Evolutionary conservation across 331 rosid genomes (phyloP), one percentile per base, ranked within the genome.

Genomic region (Malus hybrid): DNA sequence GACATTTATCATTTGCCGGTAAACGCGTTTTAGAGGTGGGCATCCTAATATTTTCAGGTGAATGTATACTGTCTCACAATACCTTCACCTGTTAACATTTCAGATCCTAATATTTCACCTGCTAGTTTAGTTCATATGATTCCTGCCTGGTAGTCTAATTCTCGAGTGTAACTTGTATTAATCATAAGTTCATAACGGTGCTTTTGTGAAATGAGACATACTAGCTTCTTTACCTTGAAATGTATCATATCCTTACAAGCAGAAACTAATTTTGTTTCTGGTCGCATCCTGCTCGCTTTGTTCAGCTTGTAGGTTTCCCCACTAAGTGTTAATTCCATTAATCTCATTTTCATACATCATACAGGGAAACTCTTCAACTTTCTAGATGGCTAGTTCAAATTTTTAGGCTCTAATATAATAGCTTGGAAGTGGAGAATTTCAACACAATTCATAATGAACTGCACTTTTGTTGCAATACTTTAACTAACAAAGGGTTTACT

Each of bases 1-100:
- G 84, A 3, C 62, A 74, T 80, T 76, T 90, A 64, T 82, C 92
- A 31, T 83, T 88, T 82, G 6, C 74, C 10, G 82, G 84, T 69
- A 92, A 87, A 87, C 85, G 83, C 79, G 96, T 94, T 65, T 84
- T 94, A 88, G 97, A 94, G 97, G 97, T 91, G 83, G 80, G 89
- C 72, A 32, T 85, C 72, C 65, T 76, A 56, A 56, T 57, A 7
- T 77, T 75, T 78, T 65, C 74, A 61, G 81, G 79, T 85, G 84
- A 80, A 83, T 83, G 80, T 70, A 34, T 67, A 34, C 62, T 73
- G 14, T 32, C 52, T 6, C 71, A 52, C 11, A 16, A 31, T 63
- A 67, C 54, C 10, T 69, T 7, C 60, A 46, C 59, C 54, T 32
- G 14, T 14, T 27, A 16, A 63, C 29, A 1, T 60, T 32, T 16